These are phyloP conservation scores for Pestalotiopsis sp. DNA, from an alignment of 2,329 filamentous ascomycete species.

Conservation along the genomic window DNA sequence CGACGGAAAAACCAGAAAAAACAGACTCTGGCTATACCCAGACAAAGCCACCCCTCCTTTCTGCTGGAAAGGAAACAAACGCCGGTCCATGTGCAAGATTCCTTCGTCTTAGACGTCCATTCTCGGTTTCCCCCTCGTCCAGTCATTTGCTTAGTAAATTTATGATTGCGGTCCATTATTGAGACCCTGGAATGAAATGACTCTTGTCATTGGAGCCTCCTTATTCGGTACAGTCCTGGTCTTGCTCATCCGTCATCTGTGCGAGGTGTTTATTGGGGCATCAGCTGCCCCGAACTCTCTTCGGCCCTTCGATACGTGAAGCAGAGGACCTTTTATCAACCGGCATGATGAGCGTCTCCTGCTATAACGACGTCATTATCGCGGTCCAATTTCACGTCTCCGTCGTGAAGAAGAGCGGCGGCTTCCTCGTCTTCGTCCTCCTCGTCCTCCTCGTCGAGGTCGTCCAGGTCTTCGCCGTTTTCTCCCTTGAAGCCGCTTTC, in stretches of 20 bases:
- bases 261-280: neutral
- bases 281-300: neutral
- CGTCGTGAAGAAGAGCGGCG: conserved; percentile 18
- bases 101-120: neutral
- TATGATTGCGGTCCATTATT: neutral
- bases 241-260: neutral
- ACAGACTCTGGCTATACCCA: neutral
- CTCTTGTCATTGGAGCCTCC: no score
- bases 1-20: neutral
- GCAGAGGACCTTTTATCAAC: conserved; percentile 17
- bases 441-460: conserved; percentile 66
- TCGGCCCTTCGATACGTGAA: neutral
- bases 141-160: neutral
- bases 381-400: conserved; percentile 29
- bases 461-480: conserved; percentile 59
- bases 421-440: conserved; percentile 44
- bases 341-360: conserved; percentile 30
- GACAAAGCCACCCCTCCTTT: neutral
- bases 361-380: conserved; percentile 17
- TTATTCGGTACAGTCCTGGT: neutral
- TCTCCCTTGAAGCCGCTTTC: conserved; percentile 81
- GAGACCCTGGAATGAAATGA: neutral
- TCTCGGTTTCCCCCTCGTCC: neutral
- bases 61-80: conserved; percentile 1
- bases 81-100: conserved; percentile 12